Base-by-base conservation (phyloP, 2,329 filamentous ascomycete species). In the Thelonectria blattea region DNA sequence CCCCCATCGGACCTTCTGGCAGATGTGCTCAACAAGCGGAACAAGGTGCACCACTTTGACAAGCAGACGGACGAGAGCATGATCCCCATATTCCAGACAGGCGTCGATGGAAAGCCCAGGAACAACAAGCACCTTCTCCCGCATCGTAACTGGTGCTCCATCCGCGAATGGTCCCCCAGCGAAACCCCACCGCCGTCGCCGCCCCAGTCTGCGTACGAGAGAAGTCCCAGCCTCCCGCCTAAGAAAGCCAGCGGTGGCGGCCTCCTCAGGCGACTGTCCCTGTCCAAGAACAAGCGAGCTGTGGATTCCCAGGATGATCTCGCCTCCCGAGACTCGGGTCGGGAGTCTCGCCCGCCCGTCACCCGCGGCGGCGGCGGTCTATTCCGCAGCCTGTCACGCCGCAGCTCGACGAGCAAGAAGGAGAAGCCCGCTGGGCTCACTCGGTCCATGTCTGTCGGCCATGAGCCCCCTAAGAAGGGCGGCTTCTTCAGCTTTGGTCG, bases 81-180 rank as follows among this genome's bases (percentile, higher is more conserved):
- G 91, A 95, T 98, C 45, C 92, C 94, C 0, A 88, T 99, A 62
- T 99, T 99, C 74, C 86, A 84, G 1, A 88, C 92, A 58, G 95
- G 96, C 65, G 92, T 97, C 1, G 93, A 97, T 70, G 91, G 92
- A 42, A 96, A 92, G 75, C 83, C 88, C 18, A 86, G 95, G 63
- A 98, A 97, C 76, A 99, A 99, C 75, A 96, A 92, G 71, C 88
- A 89, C 61, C 81, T 99, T 2, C 81, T 98, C 10, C 93, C 93
- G 18, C 90, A 95, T 60, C 86, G 95, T 32, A 99, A 99, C 74
- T 99, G 94, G 91, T 98, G 94, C 74, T 91, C 92, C 3, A 96
- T 99, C 69, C 86, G 91, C 54, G 85, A 91, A 72, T 98, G 96
- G 78, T 81, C 86, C 10, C 93, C 93, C 2, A 92, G 91, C 3